Conservation (phyloP, 805 yeast species). For the Metschnikowia santaceciliae region DNA sequence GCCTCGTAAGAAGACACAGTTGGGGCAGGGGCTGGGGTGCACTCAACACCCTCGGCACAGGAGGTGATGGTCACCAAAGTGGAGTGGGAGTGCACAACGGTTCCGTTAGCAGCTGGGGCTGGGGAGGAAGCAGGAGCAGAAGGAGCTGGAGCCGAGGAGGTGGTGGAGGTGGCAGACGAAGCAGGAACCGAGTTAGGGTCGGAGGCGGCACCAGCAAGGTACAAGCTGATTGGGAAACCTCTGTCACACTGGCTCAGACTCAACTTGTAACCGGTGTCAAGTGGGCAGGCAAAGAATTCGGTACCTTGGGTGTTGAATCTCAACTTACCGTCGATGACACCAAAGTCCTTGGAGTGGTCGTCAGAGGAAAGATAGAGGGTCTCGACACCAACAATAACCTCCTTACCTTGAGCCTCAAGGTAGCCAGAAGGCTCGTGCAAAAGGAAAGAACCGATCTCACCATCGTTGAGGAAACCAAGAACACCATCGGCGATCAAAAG, state of each 20-base stretch:
- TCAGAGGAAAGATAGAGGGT: constrained; percentile 17
- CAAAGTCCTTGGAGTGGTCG: constrained; percentile 25
- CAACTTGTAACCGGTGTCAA: constrained; percentile 16
- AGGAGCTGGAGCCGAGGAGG: constrained; percentile 26
- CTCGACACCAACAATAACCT: constrained; percentile 15
- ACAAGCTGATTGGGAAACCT: constrained; percentile 11
- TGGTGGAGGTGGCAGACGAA: constrained; percentile 12
- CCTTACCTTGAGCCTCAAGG: constrained; percentile 20
- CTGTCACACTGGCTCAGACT: constrained; percentile 9
- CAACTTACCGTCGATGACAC: constrained; percentile 24
- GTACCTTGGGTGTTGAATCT: constrained; percentile 20
- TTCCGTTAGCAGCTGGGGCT: constrained; percentile 22
- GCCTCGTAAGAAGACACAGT: constrained; percentile 6
- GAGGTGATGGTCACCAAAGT: constrained; percentile 25
- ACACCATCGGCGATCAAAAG: constrained; percentile 13
- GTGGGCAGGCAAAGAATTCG: constrained; percentile 25
- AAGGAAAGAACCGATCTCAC: constrained; percentile 18
- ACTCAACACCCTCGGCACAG: constrained; percentile 17
- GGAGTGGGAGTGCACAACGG: constrained; percentile 19
- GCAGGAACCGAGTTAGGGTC: constrained; percentile 8
- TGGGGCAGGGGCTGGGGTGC: constrained; percentile 7
- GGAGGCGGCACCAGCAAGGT: constrained; percentile 4
- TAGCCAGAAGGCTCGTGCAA: constrained; percentile 32
- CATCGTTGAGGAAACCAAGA: constrained; percentile 8
- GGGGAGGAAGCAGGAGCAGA: constrained; percentile 24